Conservation (phyloP, 2,329 filamentous ascomycete species). For the Dactylellina leptospora region DNA sequence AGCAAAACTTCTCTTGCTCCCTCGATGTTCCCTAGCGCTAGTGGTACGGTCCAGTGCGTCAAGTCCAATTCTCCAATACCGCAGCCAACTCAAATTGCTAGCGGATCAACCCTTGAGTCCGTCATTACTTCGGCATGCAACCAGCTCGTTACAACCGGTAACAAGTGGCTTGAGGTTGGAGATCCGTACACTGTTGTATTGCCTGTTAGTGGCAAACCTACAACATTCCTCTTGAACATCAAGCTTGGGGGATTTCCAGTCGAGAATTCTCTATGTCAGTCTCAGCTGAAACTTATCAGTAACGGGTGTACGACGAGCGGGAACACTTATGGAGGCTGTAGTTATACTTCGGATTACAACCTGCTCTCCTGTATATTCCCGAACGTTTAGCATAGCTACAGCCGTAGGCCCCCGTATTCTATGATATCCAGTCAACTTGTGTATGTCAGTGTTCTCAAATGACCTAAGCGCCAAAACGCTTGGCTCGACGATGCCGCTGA, state of each 20-base stretch:
- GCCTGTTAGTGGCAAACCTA: slow-evolving; percentile 12
- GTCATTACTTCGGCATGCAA: slow-evolving; percentile 15
- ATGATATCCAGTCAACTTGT: too few relatives aligned
- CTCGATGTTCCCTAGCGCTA: slow-evolving; percentile 28
- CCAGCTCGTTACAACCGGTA: slow-evolving; percentile 5
- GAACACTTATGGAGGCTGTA: slow-evolving; percentile 35
- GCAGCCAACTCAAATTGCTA: slow-evolving; percentile 21
- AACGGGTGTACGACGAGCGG: slow-evolving; percentile 15
- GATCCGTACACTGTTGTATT: slow-evolving; percentile 32
- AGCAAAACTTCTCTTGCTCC: slow-evolving; percentile 14
- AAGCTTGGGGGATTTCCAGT: slow-evolving; percentile 32
- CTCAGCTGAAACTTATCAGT: slow-evolving; percentile 20
- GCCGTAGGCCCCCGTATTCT: neutral
- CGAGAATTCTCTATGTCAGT: slow-evolving; percentile 17
- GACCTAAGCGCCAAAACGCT: too few relatives aligned
- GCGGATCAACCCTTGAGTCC: slow-evolving; percentile 19
- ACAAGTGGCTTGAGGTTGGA: slow-evolving; percentile 28
- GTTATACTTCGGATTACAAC: slow-evolving; percentile 31
- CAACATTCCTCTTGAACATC: slow-evolving; percentile 36
- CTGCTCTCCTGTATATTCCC: slow-evolving; percentile 29
- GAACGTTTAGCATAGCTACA: slow-evolving; percentile 7
- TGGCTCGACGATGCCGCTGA: too few relatives aligned
- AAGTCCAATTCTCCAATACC: slow-evolving; percentile 21
- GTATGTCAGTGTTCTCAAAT: too few relatives aligned
- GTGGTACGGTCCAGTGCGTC: slow-evolving; percentile 27